Evolutionary conservation across 305 asterid species (phyloP), one percentile per base, ranked within the genome.

Genomic region (Rubia balearica): DNA sequence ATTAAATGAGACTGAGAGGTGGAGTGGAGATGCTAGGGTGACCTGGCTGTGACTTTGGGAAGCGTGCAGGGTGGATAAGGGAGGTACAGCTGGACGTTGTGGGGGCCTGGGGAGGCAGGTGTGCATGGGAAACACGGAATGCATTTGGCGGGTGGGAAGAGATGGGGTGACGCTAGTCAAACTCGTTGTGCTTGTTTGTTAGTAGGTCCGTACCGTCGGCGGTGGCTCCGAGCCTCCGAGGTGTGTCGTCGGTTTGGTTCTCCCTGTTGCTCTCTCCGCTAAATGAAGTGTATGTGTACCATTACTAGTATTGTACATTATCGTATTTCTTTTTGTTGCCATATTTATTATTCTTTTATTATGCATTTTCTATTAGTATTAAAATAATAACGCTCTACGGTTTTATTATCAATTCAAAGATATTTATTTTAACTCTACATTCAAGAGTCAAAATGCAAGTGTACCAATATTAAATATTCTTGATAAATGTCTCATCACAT

Each of bases 171-270:
- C 63, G 62, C 3, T 68, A 68, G 72, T 55, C 24, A 68, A 33
- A 22, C 63, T 55, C 33, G 45, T 17, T 19, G n/a, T 68, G 63
- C 13, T 16, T 51, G n/a, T 49, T 0, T 2, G 7, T 5, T 13
- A 49, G 19, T 43, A 48, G 67, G 41, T 42, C 67, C 67, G 27
- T 63, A 67, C 9, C 72, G 72, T 68, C 72, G 72, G 72, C 72
- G 62, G 42, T 8, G 62, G 46, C 16, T 16, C 8, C 6, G 33
- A 30, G 62, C n/a, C n/a, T n/a, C n/a, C n/a, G n/a, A n/a, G n/a
- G 45, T n/a, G 71, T 14, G 71, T 27, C 71, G 71, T 30, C 71
- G 71, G 49, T 68, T 65, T 19, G 6, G 43, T 4, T 16, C 13
- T 42, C 9, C 22, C 63, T 57, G 61, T 21, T 56, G 61, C 30